These are phyloP conservation scores for Berberis vulgaris DNA, from an alignment of 164 flowering plant genomes.

Conservation along the genomic window DNA sequence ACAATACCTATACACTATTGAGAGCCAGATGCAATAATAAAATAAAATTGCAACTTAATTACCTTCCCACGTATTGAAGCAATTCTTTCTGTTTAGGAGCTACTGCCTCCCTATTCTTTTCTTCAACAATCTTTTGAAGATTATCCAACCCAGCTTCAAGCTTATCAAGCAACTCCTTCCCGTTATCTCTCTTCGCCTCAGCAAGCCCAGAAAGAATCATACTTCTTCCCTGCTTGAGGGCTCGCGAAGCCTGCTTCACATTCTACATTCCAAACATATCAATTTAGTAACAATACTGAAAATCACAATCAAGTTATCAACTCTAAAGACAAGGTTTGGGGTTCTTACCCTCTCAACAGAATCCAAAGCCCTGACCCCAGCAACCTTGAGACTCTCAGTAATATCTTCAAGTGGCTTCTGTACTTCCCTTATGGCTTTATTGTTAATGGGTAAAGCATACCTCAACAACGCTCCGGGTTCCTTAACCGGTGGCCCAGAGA, in stretches of 20 bases:
- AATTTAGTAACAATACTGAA: neutral
- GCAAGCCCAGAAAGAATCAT: constrained; percentile 71
- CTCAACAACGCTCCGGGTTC: constrained; percentile 88
- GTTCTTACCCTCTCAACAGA: constrained; percentile 79
- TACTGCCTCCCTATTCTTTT: constrained; percentile 68
- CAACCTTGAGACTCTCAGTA: constrained; percentile 79
- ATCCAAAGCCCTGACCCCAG: constrained; percentile 85
- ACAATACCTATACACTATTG: too few species aligned
- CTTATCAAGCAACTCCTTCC: constrained; percentile 64
- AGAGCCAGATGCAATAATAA: too few species aligned
- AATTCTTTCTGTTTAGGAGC: constrained; percentile 84
- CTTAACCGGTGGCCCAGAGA: constrained; percentile 96
- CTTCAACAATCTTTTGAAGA: constrained; percentile 69
- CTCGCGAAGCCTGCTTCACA: constrained; percentile 76
- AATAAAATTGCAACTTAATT: constrained; percentile 8
- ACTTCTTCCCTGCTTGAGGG: constrained; percentile 65
- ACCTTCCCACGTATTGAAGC: constrained; percentile 86
- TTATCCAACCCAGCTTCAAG: constrained; percentile 82
- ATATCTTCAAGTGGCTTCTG: constrained; percentile 97
- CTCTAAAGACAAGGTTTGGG: neutral
- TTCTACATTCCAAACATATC: constrained; percentile 44
- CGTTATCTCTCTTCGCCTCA: constrained; percentile 80
- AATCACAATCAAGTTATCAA: neutral
- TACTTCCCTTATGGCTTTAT: constrained; percentile 93
- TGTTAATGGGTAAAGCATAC: constrained; percentile 82